A percentile compares a stretch with the other conserved stretches of the same genome.
Evolutionary conservation across 768 basidiomycete genomes (phyloP).

Genomic region (Mycena galericulata): DNA sequence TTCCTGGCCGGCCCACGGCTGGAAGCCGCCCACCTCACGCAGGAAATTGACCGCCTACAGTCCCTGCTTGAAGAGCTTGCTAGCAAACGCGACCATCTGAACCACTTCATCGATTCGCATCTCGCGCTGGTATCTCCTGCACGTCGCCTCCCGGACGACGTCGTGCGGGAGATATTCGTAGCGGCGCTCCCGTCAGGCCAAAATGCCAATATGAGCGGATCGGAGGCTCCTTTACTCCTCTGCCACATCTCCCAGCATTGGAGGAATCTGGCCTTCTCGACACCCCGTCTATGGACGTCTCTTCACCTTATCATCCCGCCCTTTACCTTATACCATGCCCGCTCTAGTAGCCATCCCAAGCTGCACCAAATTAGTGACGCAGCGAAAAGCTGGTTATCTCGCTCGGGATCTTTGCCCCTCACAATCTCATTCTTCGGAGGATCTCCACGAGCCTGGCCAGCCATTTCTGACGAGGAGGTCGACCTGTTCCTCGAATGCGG

Average conservation of each 20-base stretch:
- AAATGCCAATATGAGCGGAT: neutral
- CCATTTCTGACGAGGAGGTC: no score
- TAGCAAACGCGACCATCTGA: slow-evolving; percentile 1
- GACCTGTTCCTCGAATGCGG: no score
- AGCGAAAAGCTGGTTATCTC: neutral
- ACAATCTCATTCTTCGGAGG: neutral
- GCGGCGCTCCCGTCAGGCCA: neutral
- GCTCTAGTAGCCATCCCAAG: no score
- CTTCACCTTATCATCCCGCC: neutral
- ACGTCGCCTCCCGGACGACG: slow-evolving; percentile 11
- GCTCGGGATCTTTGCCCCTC: slow-evolving; percentile 9
- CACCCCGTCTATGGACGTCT: slow-evolving; percentile 11
- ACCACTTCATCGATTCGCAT: slow-evolving; percentile 2
- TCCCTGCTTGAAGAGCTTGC: neutral
- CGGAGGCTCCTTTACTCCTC: slow-evolving; percentile 1
- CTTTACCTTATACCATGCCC: no score
- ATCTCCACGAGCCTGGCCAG: neutral
- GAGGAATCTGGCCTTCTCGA: slow-evolving; percentile 3
- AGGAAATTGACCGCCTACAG: neutral
- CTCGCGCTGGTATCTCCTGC: slow-evolving; percentile 8
- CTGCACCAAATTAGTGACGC: neutral
- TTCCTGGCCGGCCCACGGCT: neutral
- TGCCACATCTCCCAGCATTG: neutral
- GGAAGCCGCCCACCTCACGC: neutral
- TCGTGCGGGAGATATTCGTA: slow-evolving; percentile 4